Evolutionary conservation across 73 alveolate genomes (phyloP).

Genomic region (Blepharisma stoltei): DNA sequence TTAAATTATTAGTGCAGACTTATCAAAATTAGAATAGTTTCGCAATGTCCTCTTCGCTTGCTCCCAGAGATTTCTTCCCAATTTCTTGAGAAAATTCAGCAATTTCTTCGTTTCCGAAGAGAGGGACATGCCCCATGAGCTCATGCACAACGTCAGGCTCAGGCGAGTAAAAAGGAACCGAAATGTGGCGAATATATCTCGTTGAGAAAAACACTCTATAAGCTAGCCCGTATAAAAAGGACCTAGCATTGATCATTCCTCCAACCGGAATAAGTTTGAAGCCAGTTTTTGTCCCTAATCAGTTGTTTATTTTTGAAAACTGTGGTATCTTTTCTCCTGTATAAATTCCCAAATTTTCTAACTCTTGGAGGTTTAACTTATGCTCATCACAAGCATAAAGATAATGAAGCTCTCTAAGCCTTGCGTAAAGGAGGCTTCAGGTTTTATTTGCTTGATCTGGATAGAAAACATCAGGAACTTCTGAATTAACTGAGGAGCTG

Average conservation of each 20-base stretch:
- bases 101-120: conserved; percentile 53
- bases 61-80: conserved; percentile 68
- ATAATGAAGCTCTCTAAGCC: conserved; percentile 33
- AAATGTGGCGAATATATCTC: conserved; percentile 68
- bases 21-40: no score
- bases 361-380: conserved; percentile 23
- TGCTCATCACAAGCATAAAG: conserved; percentile 50
- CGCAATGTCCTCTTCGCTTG: conserved; percentile 27
- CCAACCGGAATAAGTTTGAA: conserved; percentile 73
- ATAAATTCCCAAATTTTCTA: conserved; percentile 51
- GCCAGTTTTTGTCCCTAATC: conserved; percentile 56
- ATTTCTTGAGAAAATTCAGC: conserved; percentile 71
- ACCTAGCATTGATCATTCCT: conserved; percentile 72
- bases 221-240: conserved; percentile 76
- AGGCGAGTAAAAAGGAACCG: conserved; percentile 51
- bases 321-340: conserved; percentile 58
- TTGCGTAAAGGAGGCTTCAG: conserved; percentile 46
- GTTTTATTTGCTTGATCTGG: no score
- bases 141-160: conserved; percentile 64
- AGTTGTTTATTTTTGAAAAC: conserved; percentile 59
- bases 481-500: no score
- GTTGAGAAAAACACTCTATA: conserved; percentile 76
- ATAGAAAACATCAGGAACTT: no score
- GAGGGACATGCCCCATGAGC: conserved; percentile 70
- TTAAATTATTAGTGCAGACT: no score